A percentile compares a stretch with the other conserved stretches of the same genome.
phyloP scores from a whole-genome alignment of 176 grass and related monocot species.

The Melocanna baccifera region DNA sequence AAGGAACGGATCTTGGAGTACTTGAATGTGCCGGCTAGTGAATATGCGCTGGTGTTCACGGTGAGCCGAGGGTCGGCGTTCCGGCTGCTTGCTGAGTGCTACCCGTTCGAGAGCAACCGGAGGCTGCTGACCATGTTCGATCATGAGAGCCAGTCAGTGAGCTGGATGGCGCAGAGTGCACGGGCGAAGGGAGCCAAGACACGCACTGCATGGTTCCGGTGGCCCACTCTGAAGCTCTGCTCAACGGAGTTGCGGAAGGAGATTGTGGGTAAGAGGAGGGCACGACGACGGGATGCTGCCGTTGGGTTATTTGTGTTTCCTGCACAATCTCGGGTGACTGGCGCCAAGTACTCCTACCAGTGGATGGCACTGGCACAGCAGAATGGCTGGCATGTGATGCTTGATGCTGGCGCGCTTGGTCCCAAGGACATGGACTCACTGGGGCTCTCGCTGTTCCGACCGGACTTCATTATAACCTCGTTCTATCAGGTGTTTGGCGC shows the following conservation, averaged over 20 bases:
- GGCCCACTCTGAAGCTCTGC: constrained; percentile 84
- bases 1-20: constrained; percentile 92
- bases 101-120: constrained; percentile 90
- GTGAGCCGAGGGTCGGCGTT: constrained; percentile 90
- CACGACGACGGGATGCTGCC: constrained; percentile 60
- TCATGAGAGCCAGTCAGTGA: constrained; percentile 98
- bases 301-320: constrained; percentile 94
- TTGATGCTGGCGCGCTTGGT: constrained; percentile 91
- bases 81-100: constrained; percentile 80
- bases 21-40: constrained; percentile 83
- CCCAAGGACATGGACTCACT: constrained; percentile 99
- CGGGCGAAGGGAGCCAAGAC: constrained; percentile 88
- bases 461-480: constrained; percentile 96
- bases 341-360: constrained; percentile 97
- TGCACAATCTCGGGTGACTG: constrained; percentile 90
- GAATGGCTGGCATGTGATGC: constrained; percentile 98
- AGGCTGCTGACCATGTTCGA: constrained; percentile 98
- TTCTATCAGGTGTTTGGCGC: constrained; percentile 92
- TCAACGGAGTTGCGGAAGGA: constrained; percentile 86
- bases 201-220: constrained; percentile 71
- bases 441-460: constrained; percentile 85
- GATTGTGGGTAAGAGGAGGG: constrained; percentile 75
- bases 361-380: constrained; percentile 99
- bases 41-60: constrained; percentile 89
- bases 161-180: constrained; percentile 87